Percentiles rank a stretch among this genome's conserved stretches.
phyloP scores from a whole-genome alignment of 306 rosid species.

The Cucumis cinereus region DNA sequence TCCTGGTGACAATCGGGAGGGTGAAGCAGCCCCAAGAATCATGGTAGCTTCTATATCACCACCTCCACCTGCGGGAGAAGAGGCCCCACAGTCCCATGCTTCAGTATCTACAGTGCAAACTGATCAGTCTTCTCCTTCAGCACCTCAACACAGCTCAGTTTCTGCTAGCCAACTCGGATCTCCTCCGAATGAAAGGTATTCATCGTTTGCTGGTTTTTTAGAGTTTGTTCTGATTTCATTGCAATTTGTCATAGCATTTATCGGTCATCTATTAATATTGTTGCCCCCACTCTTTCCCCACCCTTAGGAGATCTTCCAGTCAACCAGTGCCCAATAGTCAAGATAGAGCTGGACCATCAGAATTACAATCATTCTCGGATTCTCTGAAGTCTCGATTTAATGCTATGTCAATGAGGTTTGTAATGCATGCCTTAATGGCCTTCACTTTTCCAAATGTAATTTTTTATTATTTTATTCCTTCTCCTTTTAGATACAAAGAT shows the following conservation, averaged over 20 bases:
- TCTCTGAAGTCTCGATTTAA: conserved; percentile 69
- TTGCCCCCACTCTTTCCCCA: background rate
- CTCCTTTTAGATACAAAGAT: conserved; percentile 64
- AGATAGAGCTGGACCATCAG: conserved; percentile 95
- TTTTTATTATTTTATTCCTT: background rate
- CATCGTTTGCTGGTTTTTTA: conserved; percentile 1
- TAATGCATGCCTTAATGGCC: background rate
- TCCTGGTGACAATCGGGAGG: conserved; percentile 53
- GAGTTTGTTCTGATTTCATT: background rate
- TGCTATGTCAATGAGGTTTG: conserved; percentile 67
- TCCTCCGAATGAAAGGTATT: conserved; percentile 36
- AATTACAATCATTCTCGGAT: conserved; percentile 80
- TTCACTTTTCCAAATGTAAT: background rate
- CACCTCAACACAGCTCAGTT: conserved; percentile 41
- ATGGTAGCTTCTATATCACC: conserved; percentile 26
- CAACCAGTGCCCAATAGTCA: conserved; percentile 58
- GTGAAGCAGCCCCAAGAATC: conserved; percentile 41
- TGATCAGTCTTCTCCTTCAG: conserved; percentile 42
- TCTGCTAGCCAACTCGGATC: conserved; percentile 38
- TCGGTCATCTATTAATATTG: background rate
- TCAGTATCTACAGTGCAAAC: conserved; percentile 33
- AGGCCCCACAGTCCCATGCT: conserved; percentile 30
- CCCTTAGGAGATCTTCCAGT: conserved; percentile 41
- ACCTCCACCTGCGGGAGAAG: conserved; percentile 39
- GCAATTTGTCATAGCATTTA: background rate